Base-by-base conservation (phyloP, 352 stramenopile genomes). In the Phytopythium helicoides region DNA sequence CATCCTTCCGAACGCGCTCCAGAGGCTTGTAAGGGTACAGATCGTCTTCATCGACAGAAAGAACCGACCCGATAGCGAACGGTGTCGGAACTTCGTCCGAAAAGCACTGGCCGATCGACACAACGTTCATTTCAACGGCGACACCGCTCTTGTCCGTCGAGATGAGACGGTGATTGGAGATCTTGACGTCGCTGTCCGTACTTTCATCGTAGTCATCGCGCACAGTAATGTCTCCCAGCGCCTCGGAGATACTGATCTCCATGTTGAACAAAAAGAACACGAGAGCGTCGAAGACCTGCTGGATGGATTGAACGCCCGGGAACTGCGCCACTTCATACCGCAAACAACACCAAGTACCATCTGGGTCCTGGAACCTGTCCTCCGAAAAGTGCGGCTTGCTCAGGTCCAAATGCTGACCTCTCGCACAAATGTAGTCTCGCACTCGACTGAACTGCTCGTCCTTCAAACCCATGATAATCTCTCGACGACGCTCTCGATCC, bases 181-280 rank as follows among this genome's bases (percentile, higher is more conserved):
- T 62, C 6, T 52, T 56, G 12, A 48, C 45, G 28, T 50, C 60
- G 1, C 56, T 52, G n/a, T 59, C 56, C 16, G 65, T 39, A 9
- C 31, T 62, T 42, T 5, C 28, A 33, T 76, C 63, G 33, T 75
- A 71, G 47, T 73, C 64, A 25, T 81, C 66, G 16, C 70, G 45
- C 16, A 77, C 46, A 9, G 58, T 78, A 3, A 78, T 68, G 15
- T 75, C 58, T 2, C 58, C 62, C 19, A 75, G 37, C 18, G 51
- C 33, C 41, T 74, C 64, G 2, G 68, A 72, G 15, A 77, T 72
- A 16, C 54, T 61, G 19, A 77, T 77, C 53, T 77, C 68, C 7
- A 77, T 69, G 52, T 73, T 73, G 23, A 46, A 58, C 47, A 71
- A 53, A 48, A 67, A 64, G 44, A 66, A 71, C 18, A 67, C 46